Conservation (phyloP, 23 red algal species). For the Chondrus crispus region DNA sequence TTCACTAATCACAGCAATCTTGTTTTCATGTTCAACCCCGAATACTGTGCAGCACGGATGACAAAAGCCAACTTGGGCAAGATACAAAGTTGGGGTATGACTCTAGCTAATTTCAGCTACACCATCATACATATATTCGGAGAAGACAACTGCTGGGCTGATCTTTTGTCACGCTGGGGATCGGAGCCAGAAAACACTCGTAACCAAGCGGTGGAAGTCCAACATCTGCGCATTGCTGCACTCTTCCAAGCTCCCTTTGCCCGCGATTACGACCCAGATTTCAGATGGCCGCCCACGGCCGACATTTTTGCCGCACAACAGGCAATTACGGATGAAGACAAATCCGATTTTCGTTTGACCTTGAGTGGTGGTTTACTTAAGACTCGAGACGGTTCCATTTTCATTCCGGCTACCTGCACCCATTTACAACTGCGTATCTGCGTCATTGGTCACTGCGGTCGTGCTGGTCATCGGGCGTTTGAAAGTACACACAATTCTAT, state of each 20-base stretch:
- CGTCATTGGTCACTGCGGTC: constrained; percentile 9
- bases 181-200: neutral
- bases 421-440: constrained; percentile 1
- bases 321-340: too few species aligned
- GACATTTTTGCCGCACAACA: too few species aligned
- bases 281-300: neutral
- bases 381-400: too few species aligned
- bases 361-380: too few species aligned
- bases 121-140: neutral
- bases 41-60: neutral
- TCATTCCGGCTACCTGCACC: too few species aligned
- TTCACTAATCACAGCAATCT: constrained; percentile 13
- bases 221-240: neutral
- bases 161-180: neutral
- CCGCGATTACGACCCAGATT: neutral
- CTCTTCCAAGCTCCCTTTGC: neutral
- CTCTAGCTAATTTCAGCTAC: neutral
- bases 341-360: too few species aligned
- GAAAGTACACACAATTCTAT: neutral
- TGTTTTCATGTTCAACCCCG: neutral
- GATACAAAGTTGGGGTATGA: neutral
- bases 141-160: neutral
- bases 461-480: neutral
- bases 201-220: neutral
- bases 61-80: too few species aligned